Base-by-base conservation (phyloP, 768 basidiomycete genomes). In the Podaxis mareebaensis region DNA sequence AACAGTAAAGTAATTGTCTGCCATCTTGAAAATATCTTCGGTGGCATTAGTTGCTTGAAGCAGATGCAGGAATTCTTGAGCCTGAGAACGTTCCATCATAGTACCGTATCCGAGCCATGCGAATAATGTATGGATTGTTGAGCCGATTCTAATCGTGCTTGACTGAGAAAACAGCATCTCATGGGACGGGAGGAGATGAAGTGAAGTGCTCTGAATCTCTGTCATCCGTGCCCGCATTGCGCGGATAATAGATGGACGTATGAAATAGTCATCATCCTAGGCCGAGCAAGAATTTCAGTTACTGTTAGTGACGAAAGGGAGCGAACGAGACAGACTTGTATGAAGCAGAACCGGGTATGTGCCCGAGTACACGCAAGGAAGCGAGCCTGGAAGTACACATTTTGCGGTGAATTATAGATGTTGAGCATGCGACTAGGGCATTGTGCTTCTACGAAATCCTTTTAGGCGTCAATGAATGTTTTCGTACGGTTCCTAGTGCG, bases 71-170 rank as follows among this genome's bases (percentile, higher is more conserved):
- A 88, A 90, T 17, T 77, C 74, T 15, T 74, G 71, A 15, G 77
- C 81, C 59, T 74, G 72, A 20, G 77, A 76, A 53, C 77, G 78
- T 62, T 67, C 75, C 61, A 90, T 71, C 60, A 90, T 79, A 5
- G 86, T 71, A 20, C 88, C 88, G 69, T 91, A 78, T 11, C 89
- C 87, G 7, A 90, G 73, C 87, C 88, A 91, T 0, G 87, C 84
- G 66, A 88, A 85, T 1, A 85, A 76, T 2, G 85, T 83, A 66
- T 85, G 81, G 30, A 87, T 70, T 15, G 67, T 65, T 12, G 77
- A 53, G 3, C 70, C 66, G 20, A 78, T 70, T 53, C 75, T 66
- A 15, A 83, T 74, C 2, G 77, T 80, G 44, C 84, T 81, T 24
- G 88, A 72, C 49, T 78, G 73, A 55, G 80, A 84, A 4, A 83